A percentile compares a stretch with the other conserved stretches of the same genome.
Evolutionary conservation across 495 filamentous ascomycete genomes (phyloP).

Genomic region (Bathelium albidoporum): DNA sequence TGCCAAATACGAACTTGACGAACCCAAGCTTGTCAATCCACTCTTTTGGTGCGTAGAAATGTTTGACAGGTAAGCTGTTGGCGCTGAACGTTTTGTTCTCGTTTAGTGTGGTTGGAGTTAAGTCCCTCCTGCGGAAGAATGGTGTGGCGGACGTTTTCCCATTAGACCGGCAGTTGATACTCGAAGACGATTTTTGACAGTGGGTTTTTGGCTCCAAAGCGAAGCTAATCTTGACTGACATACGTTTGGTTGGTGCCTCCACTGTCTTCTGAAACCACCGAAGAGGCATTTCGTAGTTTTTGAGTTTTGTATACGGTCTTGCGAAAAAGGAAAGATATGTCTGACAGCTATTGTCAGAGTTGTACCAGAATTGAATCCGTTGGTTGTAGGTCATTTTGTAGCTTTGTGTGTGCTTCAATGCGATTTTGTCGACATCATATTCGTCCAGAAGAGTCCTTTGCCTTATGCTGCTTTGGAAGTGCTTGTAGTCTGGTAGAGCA

Average conservation of each 20-base stretch:
- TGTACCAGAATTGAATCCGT: not conserved
- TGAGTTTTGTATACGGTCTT: not conserved
- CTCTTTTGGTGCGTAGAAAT: not conserved
- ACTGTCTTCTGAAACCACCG: not conserved
- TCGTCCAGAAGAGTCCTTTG: not conserved
- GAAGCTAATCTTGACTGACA: not conserved
- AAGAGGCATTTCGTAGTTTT: not conserved
- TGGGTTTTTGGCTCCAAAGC: not conserved
- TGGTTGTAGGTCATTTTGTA: not conserved
- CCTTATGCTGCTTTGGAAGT: not conserved
- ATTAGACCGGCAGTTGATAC: not conserved
- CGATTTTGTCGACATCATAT: slow-evolving; percentile 3
- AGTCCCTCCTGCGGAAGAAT: not conserved
- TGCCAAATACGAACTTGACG: not conserved
- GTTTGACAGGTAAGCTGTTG: not conserved
- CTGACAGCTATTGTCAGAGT: not conserved
- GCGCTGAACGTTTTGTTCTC: not conserved
- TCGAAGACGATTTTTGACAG: not conserved
- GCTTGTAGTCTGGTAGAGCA: not conserved
- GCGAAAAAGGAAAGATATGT: not conserved
- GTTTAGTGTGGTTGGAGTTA: not conserved
- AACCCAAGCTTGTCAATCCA: not conserved
- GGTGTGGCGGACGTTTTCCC: not conserved
- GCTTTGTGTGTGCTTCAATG: not conserved
- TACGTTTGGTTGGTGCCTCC: not conserved